Evolutionary conservation across 331 rosid genomes (phyloP).

Genomic region (Stylosanthes scabra): DNA sequence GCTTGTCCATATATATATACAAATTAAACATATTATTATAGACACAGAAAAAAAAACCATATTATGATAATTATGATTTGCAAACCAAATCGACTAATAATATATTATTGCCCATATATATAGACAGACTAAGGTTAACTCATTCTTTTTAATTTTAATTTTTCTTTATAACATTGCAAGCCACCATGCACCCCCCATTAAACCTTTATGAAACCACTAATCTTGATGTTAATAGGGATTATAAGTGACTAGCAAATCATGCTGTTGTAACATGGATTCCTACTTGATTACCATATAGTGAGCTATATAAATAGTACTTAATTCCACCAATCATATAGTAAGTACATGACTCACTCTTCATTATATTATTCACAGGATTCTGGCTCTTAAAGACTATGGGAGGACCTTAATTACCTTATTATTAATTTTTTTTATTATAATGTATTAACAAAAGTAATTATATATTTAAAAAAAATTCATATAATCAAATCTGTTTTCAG

Average conservation of each 20-base stretch:
- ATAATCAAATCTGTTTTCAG: too few species aligned
- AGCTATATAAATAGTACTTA: conserved; percentile 26
- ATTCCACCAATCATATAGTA: conserved; percentile 53
- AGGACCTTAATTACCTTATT: not conserved
- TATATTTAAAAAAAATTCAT: too few species aligned
- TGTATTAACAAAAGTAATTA: too few species aligned
- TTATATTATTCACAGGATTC: not conserved
- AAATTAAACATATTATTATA: conserved; percentile 17
- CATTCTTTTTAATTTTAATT: not conserved
- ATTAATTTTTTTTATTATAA: conserved; percentile 1
- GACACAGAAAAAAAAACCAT: too few species aligned
- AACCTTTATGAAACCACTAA: conserved; percentile 52
- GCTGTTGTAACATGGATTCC: conserved; percentile 47
- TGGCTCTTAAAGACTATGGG: conserved; percentile 27
- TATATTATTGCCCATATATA: too few species aligned
- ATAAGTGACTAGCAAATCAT: conserved; percentile 43
- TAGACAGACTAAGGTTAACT: not conserved
- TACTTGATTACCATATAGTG: conserved; percentile 48
- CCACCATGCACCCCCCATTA: conserved; percentile 19
- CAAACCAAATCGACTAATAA: not conserved
- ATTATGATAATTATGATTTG: conserved; percentile 11
- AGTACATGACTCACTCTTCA: conserved; percentile 44
- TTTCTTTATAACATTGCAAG: conserved; percentile 23
- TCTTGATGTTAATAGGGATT: conserved; percentile 45
- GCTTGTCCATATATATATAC: not conserved